Evolutionary conservation across 2,329 filamentous ascomycete species (phyloP).

Genomic region (Alternaria incomplexa): DNA sequence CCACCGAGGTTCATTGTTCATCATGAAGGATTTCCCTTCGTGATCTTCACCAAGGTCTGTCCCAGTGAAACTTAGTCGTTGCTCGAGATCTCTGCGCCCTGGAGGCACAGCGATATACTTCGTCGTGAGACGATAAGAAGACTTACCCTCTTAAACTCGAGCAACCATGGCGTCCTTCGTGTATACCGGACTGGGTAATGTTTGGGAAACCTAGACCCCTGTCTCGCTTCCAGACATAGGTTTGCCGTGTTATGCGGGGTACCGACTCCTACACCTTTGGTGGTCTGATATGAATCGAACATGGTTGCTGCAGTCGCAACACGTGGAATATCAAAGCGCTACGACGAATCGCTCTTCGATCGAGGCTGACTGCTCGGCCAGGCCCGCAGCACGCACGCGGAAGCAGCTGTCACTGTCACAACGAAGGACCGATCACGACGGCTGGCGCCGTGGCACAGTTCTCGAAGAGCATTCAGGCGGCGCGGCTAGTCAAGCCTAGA

Average conservation of each 20-base stretch:
- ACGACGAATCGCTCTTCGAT: background rate
- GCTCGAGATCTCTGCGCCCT: background rate
- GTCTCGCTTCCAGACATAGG: constrained; percentile 30
- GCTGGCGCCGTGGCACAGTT: constrained; percentile 14
- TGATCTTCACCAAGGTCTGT: background rate
- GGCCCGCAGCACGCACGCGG: background rate
- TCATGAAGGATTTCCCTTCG: background rate
- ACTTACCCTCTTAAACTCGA: background rate
- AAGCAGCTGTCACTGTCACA: background rate
- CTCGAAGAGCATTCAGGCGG: constrained; percentile 12
- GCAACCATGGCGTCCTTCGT: constrained; percentile 6
- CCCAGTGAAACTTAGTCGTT: background rate
- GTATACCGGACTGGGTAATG: background rate
- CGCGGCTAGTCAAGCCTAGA: background rate
- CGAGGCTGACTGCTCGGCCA: background rate
- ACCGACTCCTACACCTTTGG: constrained; percentile 24
- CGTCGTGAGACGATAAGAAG: background rate
- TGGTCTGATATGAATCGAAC: background rate
- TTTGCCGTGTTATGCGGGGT: constrained; percentile 30
- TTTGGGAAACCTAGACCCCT: constrained; percentile 9
- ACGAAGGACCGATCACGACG: constrained; percentile 6
- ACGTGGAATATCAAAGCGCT: background rate
- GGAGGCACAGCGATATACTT: constrained; percentile 1
- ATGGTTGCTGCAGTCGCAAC: background rate
- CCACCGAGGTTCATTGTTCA: background rate